A percentile compares a stretch with the other conserved stretches of the same genome.
Evolutionary conservation across 2,329 filamentous ascomycete species (phyloP).

Genomic region (Dactylonectria macrodidyma): DNA sequence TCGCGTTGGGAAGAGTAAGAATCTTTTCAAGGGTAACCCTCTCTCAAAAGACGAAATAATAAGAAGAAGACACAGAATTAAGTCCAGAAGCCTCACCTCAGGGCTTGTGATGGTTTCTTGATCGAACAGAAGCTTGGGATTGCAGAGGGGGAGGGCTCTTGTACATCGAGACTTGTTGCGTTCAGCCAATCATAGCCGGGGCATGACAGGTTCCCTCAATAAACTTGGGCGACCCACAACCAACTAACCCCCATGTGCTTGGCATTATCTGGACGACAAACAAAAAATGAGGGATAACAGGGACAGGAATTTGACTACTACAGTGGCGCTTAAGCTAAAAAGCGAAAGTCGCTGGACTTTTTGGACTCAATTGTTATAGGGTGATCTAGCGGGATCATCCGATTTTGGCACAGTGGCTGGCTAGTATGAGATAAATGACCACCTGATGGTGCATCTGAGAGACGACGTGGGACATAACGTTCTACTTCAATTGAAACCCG

Average conservation of each 20-base stretch:
- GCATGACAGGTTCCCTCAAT: slow-evolving; percentile 42
- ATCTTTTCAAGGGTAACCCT: too few species aligned
- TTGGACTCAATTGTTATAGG: not conserved
- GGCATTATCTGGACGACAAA: slow-evolving; percentile 10
- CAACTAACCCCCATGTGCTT: not conserved
- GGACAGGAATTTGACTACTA: not conserved
- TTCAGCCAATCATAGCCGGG: slow-evolving; percentile 40
- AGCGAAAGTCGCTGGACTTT: not conserved
- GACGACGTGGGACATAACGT: too few species aligned
- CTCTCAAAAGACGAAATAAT: not conserved
- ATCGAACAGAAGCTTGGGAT: not conserved
- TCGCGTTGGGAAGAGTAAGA: not conserved
- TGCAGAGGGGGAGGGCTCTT: not conserved
- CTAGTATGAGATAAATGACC: too few species aligned
- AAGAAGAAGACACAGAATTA: not conserved
- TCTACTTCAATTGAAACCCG: too few species aligned
- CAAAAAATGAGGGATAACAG: not conserved
- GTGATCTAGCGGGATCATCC: too few species aligned
- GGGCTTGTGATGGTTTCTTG: not conserved
- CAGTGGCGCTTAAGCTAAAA: not conserved
- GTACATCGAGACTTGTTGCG: not conserved
- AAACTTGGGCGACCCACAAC: slow-evolving; percentile 1
- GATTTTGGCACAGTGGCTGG: too few species aligned
- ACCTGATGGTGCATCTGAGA: too few species aligned
- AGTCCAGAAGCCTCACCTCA: too few species aligned